Percentiles rank a stretch among this genome's conserved stretches.
These are phyloP conservation scores for Ascochyta lentis DNA, from an alignment of 2,329 filamentous ascomycete genomes.

Conservation along the genomic window DNA sequence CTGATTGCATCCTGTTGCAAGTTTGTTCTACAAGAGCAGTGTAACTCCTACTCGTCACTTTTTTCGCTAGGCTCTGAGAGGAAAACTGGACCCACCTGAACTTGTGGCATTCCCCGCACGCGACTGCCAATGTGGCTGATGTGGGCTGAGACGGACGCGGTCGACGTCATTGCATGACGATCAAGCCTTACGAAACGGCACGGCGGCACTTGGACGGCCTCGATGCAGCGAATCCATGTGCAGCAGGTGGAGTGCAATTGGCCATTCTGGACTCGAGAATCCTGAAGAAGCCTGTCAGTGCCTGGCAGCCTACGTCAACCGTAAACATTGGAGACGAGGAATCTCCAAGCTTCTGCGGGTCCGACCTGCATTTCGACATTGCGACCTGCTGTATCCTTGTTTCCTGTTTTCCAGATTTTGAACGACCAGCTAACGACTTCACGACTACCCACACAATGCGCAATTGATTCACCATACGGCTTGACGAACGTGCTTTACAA, in stretches of 20 bases:
- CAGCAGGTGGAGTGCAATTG: slow-evolving; percentile 26
- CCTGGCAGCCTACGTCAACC: slow-evolving; percentile 32
- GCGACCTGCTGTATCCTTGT: slow-evolving; percentile 21
- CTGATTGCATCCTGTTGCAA: background rate
- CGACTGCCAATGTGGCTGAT: slow-evolving; percentile 21
- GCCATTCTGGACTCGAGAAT: slow-evolving; percentile 10
- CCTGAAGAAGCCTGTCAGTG: slow-evolving; percentile 15
- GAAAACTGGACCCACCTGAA: background rate
- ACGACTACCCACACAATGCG: slow-evolving; percentile 9
- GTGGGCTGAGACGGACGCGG: slow-evolving; percentile 24
- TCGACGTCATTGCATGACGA: slow-evolving; percentile 30
- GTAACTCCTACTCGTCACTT: background rate
- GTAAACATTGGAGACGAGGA: slow-evolving; percentile 20
- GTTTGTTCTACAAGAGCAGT: background rate
- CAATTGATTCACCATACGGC: slow-evolving; percentile 3
- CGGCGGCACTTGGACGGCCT: slow-evolving; percentile 22
- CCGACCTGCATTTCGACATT: slow-evolving; percentile 12
- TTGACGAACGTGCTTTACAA: background rate
- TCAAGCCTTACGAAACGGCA: slow-evolving; percentile 26
- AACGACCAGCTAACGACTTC: slow-evolving; percentile 2
- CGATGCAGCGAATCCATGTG: slow-evolving; percentile 19
- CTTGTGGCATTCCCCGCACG: slow-evolving; percentile 23
- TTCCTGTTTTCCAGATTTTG: slow-evolving; percentile 6
- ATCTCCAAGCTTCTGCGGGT: slow-evolving; percentile 20
- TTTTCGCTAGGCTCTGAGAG: background rate